phyloP scores from a whole-genome alignment of 2,329 filamentous ascomycete genomes.

The Ophiosphaerella herpotricha region DNA sequence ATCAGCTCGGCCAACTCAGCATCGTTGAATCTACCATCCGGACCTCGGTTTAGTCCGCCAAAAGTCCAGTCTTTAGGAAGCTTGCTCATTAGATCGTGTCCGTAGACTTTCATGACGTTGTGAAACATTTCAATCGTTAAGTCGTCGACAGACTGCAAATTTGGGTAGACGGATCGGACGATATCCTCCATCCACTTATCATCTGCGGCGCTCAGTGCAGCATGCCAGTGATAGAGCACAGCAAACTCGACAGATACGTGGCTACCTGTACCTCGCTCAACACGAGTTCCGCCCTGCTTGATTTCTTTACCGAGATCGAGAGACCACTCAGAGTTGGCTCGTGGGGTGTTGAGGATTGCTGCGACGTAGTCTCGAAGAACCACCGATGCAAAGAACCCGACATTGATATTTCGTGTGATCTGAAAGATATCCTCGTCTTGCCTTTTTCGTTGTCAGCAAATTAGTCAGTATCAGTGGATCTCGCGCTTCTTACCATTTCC shows the following conservation, averaged over 20 bases:
- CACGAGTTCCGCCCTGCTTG: slow-evolving; percentile 64
- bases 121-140: slow-evolving; percentile 43
- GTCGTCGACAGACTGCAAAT: slow-evolving; percentile 36
- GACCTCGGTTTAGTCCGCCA: slow-evolving; percentile 64
- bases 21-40: slow-evolving; percentile 72
- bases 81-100: slow-evolving; percentile 61
- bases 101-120: slow-evolving; percentile 39
- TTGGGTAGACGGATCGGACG: slow-evolving; percentile 24
- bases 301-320: slow-evolving; percentile 70
- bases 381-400: slow-evolving; percentile 62
- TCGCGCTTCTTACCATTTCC: slow-evolving; percentile 39
- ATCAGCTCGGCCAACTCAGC: slow-evolving; percentile 75
- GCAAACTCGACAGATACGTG: slow-evolving; percentile 87
- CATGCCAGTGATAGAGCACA: slow-evolving; percentile 85
- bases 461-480: slow-evolving; percentile 47
- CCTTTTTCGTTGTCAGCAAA: slow-evolving; percentile 32
- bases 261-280: slow-evolving; percentile 70
- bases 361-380: slow-evolving; percentile 78
- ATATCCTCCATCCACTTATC: slow-evolving; percentile 75
- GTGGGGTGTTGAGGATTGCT: slow-evolving; percentile 74
- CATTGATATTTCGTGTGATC: slow-evolving; percentile 64
- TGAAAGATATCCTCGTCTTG: slow-evolving; percentile 41
- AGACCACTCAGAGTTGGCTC: slow-evolving; percentile 76
- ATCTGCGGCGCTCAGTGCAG: slow-evolving; percentile 72
- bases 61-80: slow-evolving; percentile 73